phyloP scores from a whole-genome alignment of 345 rosid species.

The Populus euphratica region DNA sequence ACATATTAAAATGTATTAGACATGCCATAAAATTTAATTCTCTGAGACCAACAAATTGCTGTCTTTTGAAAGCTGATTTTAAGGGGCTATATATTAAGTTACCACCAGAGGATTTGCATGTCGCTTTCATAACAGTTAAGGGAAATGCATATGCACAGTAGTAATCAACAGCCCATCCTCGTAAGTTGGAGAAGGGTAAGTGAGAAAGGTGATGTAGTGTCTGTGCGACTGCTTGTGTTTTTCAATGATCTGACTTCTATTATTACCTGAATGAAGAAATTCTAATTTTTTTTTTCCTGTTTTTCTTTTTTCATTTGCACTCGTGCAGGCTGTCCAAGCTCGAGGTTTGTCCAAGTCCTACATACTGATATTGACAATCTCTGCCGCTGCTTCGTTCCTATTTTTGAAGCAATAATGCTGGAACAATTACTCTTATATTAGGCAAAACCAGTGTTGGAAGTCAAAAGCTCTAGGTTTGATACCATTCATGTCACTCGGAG shows the following conservation, averaged over 20 bases:
- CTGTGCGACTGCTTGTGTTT: background rate
- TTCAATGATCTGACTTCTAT: background rate
- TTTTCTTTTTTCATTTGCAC: conserved; percentile 1
- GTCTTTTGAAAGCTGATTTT: background rate
- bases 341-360: conserved; percentile 18
- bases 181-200: background rate
- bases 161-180: background rate
- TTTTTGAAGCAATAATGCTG: conserved; percentile 31
- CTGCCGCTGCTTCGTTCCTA: conserved; percentile 32
- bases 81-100: background rate
- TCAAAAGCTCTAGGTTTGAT: conserved; percentile 6
- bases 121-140: background rate
- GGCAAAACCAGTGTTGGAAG: conserved; percentile 10
- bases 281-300: background rate
- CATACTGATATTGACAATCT: conserved; percentile 24
- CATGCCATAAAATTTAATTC: background rate
- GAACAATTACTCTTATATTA: background rate
- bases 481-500: conserved; percentile 5
- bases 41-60: background rate
- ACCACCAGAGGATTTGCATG: background rate
- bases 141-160: background rate
- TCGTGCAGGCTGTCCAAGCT: conserved; percentile 41
- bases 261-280: background rate
- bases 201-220: background rate
- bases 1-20: background rate